A percentile compares a stretch with the other conserved stretches of the same genome.
Evolutionary conservation across 352 stramenopile species (phyloP).

Genomic region (Pilasporangium apinafurcum): DNA sequence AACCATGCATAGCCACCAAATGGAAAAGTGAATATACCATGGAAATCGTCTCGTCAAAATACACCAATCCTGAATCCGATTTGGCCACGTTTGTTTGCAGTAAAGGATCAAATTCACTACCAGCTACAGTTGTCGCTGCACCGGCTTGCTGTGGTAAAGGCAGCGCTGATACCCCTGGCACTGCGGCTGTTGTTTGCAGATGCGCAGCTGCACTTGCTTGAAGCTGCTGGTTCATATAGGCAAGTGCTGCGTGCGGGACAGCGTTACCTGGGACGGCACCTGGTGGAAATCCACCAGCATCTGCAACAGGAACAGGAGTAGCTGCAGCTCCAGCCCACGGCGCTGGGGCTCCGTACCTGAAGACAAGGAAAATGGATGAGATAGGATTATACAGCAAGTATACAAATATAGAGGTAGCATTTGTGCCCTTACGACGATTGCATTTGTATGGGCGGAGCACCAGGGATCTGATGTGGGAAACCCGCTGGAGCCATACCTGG

Average conservation of each 20-base stretch:
- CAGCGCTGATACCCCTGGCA: too few species aligned
- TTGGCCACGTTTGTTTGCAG: constrained; percentile 20
- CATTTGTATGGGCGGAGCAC: not conserved
- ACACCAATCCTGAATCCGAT: constrained; percentile 40
- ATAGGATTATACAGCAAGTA: not conserved
- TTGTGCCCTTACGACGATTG: too few species aligned
- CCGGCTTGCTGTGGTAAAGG: too few species aligned
- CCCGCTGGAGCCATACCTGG: constrained; percentile 6
- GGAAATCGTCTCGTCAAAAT: constrained; percentile 42
- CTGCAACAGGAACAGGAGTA: constrained; percentile 4
- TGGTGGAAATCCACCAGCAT: constrained; percentile 1
- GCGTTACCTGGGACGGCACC: constrained; percentile 3
- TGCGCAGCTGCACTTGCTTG: constrained; percentile 1
- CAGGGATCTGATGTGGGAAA: constrained; percentile 5
- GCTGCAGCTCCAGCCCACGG: constrained; percentile 1
- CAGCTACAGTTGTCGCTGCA: too few species aligned
- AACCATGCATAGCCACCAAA: not conserved
- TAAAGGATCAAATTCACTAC: too few species aligned
- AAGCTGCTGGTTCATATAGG: constrained; percentile 18
- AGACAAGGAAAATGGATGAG: not conserved
- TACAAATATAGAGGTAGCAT: constrained; percentile 5
- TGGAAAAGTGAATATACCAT: constrained; percentile 24
- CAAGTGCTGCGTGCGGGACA: constrained; percentile 2
- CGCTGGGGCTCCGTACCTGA: constrained; percentile 8
- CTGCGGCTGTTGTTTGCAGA: too few species aligned